Conservation (phyloP, 139 green algal species). For the Chlamydomonas sp. region DNA sequence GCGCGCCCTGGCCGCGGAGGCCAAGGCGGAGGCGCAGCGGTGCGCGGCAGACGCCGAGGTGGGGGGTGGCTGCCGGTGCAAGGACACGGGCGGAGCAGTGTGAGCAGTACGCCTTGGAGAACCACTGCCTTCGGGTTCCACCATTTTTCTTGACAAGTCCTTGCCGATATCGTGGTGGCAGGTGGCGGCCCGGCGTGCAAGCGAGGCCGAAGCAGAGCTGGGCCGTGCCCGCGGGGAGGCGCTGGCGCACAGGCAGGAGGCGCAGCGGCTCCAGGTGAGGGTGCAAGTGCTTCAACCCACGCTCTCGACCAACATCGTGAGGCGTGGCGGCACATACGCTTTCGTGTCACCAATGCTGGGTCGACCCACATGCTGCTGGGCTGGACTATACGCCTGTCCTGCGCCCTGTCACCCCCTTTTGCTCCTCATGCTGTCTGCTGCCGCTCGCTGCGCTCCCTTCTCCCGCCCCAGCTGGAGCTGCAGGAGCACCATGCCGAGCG, state of each 20-base stretch:
- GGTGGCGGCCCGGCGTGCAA: constrained; percentile 16
- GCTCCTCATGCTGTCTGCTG: neutral
- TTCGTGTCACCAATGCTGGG: too few relatives aligned
- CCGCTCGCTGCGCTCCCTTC: neutral
- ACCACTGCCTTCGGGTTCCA: too few relatives aligned
- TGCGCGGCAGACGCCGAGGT: constrained; percentile 14
- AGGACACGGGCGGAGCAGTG: neutral
- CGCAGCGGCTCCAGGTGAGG: constrained; percentile 8
- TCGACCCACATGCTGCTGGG: too few relatives aligned
- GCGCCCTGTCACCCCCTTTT: neutral
- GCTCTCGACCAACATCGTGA: too few relatives aligned
- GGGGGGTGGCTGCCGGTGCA: neutral
- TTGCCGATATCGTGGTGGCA: neutral
- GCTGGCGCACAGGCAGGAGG: constrained; percentile 32
- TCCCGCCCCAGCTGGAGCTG: constrained; percentile 22
- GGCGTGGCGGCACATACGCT: too few relatives aligned
- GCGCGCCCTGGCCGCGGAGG: constrained; percentile 8
- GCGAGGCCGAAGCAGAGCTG: constrained; percentile 39
- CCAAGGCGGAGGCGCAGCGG: constrained; percentile 16
- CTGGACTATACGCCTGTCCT: too few relatives aligned
- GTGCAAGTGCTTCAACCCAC: neutral
- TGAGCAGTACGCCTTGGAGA: too few relatives aligned
- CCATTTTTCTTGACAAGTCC: neutral
- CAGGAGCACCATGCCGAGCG: constrained; percentile 40
- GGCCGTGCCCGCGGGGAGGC: constrained; percentile 31